These are phyloP conservation scores for Neoarthrinium moseri DNA, from an alignment of 2,329 filamentous ascomycete species.

Conservation along the genomic window DNA sequence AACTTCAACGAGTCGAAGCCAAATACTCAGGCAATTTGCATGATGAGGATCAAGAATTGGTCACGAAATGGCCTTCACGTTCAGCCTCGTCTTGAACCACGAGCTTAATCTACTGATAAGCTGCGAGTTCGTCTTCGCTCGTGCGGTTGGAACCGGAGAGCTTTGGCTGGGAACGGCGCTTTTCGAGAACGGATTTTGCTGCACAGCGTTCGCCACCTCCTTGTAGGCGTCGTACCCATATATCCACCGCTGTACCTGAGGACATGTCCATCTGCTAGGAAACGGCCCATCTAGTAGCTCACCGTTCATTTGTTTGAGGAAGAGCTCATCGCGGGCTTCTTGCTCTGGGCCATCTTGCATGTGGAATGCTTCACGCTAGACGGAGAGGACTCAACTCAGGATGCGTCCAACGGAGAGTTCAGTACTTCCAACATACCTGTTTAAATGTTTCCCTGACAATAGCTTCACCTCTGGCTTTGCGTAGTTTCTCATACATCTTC, in stretches of 20 bases:
- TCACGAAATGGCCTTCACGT: not conserved
- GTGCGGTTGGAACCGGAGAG: not conserved
- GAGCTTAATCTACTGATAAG: not conserved
- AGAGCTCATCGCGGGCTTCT: conserved; percentile 53
- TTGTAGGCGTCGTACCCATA: conserved; percentile 62
- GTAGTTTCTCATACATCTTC: conserved; percentile 42
- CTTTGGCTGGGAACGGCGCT: not conserved
- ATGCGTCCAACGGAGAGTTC: not conserved
- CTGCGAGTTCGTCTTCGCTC: not conserved
- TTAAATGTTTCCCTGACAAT: conserved; percentile 65
- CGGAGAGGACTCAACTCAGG: not conserved
- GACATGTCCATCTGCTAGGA: conserved; percentile 64
- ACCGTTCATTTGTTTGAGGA: conserved; percentile 53
- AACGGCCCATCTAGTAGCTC: conserved; percentile 50
- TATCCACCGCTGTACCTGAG: conserved; percentile 61
- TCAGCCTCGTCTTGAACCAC: conserved; percentile 7
- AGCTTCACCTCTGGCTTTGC: conserved; percentile 46
- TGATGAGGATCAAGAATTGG: no score
- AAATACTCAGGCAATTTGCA: no score
- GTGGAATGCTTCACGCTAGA: conserved; percentile 50
- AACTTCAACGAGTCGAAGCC: no score
- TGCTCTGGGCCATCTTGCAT: conserved; percentile 56
- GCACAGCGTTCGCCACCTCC: conserved; percentile 44
- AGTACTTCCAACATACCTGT: conserved; percentile 19
- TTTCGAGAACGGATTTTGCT: conserved; percentile 17